phyloP scores from a whole-genome alignment of 805 yeast genomes.

The Cyberlindnera suaveolens region DNA sequence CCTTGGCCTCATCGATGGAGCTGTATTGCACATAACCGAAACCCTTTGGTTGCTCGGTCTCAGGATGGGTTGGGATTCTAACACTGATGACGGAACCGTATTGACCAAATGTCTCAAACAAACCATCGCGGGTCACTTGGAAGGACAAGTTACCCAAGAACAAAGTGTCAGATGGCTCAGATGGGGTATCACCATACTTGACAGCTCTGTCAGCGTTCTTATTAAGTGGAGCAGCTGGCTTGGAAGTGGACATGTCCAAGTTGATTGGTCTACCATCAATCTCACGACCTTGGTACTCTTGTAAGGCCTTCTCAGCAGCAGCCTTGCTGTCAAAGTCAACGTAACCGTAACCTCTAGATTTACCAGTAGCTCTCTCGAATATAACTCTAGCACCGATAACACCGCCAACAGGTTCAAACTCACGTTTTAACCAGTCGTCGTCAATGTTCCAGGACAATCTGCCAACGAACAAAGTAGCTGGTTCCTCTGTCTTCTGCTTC shows the following conservation, averaged over 20 bases:
- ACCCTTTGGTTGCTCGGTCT: slow-evolving; percentile 98
- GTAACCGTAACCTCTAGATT: slow-evolving; percentile 96
- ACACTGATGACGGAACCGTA: slow-evolving; percentile 82
- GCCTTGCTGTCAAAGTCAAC: slow-evolving; percentile 82
- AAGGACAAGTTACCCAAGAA: slow-evolving; percentile 95
- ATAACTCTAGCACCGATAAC: slow-evolving; percentile 87
- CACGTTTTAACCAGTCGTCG: slow-evolving; percentile 86
- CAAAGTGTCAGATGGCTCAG: slow-evolving; percentile 91
- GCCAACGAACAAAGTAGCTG: slow-evolving; percentile 92
- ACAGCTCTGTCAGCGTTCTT: slow-evolving; percentile 73
- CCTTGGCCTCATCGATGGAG: slow-evolving; percentile 81
- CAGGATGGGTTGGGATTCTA: slow-evolving; percentile 97
- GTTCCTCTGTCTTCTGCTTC: slow-evolving; percentile 44
- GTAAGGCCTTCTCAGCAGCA: slow-evolving; percentile 80
- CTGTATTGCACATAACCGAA: slow-evolving; percentile 95
- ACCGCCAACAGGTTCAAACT: slow-evolving; percentile 80
- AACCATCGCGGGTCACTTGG: slow-evolving; percentile 74
- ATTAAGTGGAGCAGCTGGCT: slow-evolving; percentile 54
- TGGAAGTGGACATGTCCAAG: slow-evolving; percentile 84
- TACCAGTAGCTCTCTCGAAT: slow-evolving; percentile 85
- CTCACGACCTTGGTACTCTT: slow-evolving; percentile 84
- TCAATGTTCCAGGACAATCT: slow-evolving; percentile 96
- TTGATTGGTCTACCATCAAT: slow-evolving; percentile 96
- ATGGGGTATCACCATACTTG: slow-evolving; percentile 83
- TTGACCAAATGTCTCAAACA: slow-evolving; percentile 67